These are phyloP conservation scores for Tylopilus vinaceipallidus DNA, from an alignment of 768 basidiomycete species.

Conservation along the genomic window DNA sequence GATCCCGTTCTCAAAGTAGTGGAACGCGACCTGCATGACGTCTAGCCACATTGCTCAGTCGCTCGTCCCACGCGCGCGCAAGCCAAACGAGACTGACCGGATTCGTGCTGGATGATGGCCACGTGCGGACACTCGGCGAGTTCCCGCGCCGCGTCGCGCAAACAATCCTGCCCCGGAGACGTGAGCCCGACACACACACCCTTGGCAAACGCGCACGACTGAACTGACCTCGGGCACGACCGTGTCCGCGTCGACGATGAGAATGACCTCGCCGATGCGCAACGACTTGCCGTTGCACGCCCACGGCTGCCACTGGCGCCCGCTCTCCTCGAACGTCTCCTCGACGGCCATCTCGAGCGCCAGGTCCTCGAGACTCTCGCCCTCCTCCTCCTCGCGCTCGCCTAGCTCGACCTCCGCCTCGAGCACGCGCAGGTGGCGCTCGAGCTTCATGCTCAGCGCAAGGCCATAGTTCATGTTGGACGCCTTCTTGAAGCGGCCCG, in stretches of 20 bases:
- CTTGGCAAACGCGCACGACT: too few relatives aligned
- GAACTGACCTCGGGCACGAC: constrained; percentile 65
- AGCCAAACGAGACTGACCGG: constrained; percentile 40
- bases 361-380: constrained; percentile 54
- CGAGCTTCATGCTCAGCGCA: constrained; percentile 38
- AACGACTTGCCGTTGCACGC: constrained; percentile 72
- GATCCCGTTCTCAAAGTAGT: constrained; percentile 91
- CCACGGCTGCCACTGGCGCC: constrained; percentile 66
- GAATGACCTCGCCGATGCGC: constrained; percentile 75
- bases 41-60: constrained; percentile 44
- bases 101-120: constrained; percentile 90
- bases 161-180: constrained; percentile 60
- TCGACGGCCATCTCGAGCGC: constrained; percentile 73
- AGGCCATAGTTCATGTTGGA: constrained; percentile 87
- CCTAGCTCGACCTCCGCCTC: constrained; percentile 38
- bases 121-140: constrained; percentile 80
- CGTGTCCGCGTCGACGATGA: constrained; percentile 88
- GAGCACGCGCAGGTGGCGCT: constrained; percentile 43
- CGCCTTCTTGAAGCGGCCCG: constrained; percentile 92
- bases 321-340: constrained; percentile 63
- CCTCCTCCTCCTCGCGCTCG: constrained; percentile 42
- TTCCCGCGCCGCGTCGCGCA: constrained; percentile 87
- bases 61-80: too few relatives aligned
- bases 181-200: not conserved
- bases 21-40: constrained; percentile 86